A percentile compares a stretch with the other conserved stretches of the same genome.
Conservation (phyloP, 163 green algal species). For the Chlamydomonas reinhardtii region DNA sequence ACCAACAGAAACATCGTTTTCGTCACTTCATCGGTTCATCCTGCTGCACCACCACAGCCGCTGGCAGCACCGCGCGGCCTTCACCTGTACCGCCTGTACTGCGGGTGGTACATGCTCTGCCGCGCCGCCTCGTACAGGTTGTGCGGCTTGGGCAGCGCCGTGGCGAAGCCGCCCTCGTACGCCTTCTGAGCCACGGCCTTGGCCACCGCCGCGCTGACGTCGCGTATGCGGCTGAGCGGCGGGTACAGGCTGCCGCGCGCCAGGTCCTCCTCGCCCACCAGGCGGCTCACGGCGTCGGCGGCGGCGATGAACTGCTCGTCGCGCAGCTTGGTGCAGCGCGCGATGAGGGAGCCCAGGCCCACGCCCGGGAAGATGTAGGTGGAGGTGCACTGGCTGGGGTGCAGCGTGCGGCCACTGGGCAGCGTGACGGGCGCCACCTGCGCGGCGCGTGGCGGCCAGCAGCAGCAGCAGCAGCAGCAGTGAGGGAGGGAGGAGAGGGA, state of each 20-base stretch:
- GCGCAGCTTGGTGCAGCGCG: conserved; percentile 70
- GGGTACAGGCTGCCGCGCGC: conserved; percentile 44
- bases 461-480: too few species aligned
- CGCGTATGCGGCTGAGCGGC: conserved; percentile 43
- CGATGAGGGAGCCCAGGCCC: conserved; percentile 60
- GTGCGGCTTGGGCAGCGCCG: conserved; percentile 85
- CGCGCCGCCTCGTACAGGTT: conserved; percentile 77
- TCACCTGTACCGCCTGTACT: conserved; percentile 80
- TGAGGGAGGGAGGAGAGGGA: too few species aligned
- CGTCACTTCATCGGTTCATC: too few species aligned
- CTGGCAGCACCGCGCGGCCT: too few species aligned
- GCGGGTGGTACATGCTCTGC: conserved; percentile 78
- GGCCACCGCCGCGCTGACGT: conserved; percentile 73
- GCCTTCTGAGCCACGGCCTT: conserved; percentile 79
- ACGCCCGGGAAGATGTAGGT: conserved; percentile 73
- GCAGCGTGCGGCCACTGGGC: conserved; percentile 26
- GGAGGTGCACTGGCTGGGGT: conserved; percentile 61
- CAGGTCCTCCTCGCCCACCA: conserved; percentile 71
- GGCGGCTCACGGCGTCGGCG: conserved; percentile 62
- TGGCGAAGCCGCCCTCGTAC: conserved; percentile 84
- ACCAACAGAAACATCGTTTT: too few species aligned
- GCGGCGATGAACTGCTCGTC: conserved; percentile 75
- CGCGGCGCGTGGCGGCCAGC: background rate
- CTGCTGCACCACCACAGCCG: too few species aligned
- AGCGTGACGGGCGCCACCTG: conserved; percentile 24